phyloP scores from a whole-genome alignment of 768 basidiomycete species.

The Phaffia tasmanica region DNA sequence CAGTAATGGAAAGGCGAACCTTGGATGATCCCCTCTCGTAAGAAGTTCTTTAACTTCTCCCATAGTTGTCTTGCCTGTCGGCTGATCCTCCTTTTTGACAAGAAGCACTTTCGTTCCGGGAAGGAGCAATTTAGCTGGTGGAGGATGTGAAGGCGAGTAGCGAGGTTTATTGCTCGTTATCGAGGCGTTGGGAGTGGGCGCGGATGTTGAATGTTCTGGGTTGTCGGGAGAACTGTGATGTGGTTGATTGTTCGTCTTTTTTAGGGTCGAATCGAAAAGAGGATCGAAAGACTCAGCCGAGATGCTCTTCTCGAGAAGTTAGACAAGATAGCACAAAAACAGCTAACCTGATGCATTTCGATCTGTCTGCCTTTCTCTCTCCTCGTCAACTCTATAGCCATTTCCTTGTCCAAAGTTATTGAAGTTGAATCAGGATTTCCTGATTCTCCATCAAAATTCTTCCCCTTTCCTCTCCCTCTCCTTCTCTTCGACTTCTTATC shows the following conservation, averaged over 20 bases:
- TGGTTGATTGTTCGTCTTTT: background rate
- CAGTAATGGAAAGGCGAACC: background rate
- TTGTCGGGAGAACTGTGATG: background rate
- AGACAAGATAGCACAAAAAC: background rate
- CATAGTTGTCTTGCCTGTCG: constrained; percentile 14
- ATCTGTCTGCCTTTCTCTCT: background rate
- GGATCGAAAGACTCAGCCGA: background rate
- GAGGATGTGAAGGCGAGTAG: constrained; percentile 6
- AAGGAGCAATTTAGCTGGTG: constrained; percentile 9
- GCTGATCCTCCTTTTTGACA: constrained; percentile 22
- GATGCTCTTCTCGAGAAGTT: background rate
- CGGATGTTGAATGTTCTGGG: background rate
- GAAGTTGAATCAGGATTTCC: background rate
- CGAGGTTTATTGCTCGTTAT: background rate
- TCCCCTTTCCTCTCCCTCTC: constrained; percentile 15
- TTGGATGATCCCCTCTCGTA: constrained; percentile 23
- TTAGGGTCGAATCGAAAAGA: background rate
- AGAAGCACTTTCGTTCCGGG: constrained; percentile 14
- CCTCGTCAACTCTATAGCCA: background rate
- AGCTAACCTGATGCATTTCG: constrained; percentile 7
- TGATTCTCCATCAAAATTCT: background rate
- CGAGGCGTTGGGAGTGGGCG: constrained; percentile 1
- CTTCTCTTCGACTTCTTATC: constrained; percentile 10
- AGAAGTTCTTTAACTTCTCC: constrained; percentile 17
- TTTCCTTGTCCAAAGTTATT: too few species aligned